A percentile compares a stretch with the other conserved stretches of the same genome.
These are phyloP conservation scores for Cordyceps cicadae DNA, from an alignment of 2,329 filamentous ascomycete species.

Conservation along the genomic window DNA sequence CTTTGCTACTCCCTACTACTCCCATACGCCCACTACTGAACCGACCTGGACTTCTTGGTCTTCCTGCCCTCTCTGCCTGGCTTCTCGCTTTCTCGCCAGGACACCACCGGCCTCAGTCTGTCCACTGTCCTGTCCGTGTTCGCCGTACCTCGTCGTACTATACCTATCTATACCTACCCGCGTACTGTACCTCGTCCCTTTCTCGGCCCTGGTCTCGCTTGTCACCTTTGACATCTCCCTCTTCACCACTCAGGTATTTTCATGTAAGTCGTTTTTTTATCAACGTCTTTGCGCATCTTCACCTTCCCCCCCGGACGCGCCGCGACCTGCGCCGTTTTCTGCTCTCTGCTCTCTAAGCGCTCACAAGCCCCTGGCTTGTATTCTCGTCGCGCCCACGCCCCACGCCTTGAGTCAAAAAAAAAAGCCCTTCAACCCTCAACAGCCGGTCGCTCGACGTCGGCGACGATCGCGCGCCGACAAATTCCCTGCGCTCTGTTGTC, in stretches of 20 bases:
- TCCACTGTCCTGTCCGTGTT: no score
- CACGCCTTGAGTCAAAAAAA: conserved; percentile 3
- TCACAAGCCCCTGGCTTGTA: neutral
- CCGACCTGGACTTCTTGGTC: neutral
- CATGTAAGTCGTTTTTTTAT: neutral
- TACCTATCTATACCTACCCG: no score
- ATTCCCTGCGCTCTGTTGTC: neutral
- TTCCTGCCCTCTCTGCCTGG: neutral
- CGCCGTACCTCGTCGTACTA: neutral
- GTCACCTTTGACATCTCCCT: neutral
- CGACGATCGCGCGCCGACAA: neutral
- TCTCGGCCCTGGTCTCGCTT: neutral
- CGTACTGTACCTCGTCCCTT: neutral
- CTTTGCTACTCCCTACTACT: no score
- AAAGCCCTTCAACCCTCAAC: conserved; percentile 4
- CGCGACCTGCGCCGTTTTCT: neutral
- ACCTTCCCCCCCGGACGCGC: neutral
- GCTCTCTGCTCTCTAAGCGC: neutral
- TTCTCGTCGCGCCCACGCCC: neutral
- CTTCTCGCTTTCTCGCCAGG: conserved; percentile 2
- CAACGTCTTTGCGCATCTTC: neutral
- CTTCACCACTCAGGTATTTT: neutral
- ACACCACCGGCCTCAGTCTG: neutral
- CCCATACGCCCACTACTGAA: neutral
- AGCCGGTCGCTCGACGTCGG: conserved; percentile 1